phyloP scores from a whole-genome alignment of 192 early-diverging fungal genomes.

The Chytriomyces sp. region DNA sequence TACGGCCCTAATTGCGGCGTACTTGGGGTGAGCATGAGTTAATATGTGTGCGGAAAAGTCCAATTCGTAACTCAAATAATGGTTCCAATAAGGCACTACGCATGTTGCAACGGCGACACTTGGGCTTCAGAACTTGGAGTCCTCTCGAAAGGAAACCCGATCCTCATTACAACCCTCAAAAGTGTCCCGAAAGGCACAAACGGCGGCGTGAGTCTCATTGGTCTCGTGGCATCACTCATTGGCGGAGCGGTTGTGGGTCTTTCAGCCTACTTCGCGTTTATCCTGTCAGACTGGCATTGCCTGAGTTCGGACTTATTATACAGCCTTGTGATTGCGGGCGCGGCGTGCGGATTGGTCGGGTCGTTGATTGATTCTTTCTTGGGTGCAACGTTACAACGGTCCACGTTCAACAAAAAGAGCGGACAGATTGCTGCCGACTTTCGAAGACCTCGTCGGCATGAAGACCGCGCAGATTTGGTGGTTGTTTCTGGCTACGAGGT shows the following conservation, averaged over 20 bases:
- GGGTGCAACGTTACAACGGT: constrained; percentile 80
- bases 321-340: constrained; percentile 59
- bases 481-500: constrained; percentile 70
- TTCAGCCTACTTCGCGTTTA: constrained; percentile 48
- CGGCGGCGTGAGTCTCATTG: constrained; percentile 77
- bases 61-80: not conserved
- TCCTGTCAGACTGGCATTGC: not conserved
- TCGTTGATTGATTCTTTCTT: constrained; percentile 86
- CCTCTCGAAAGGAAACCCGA: constrained; percentile 72
- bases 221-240: constrained; percentile 74
- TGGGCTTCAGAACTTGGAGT: constrained; percentile 92
- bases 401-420: constrained; percentile 71
- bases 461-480: constrained; percentile 51
- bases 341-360: constrained; percentile 72
- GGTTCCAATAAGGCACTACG: constrained; percentile 55
- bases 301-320: not conserved
- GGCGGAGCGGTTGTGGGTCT: constrained; percentile 78
- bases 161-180: constrained; percentile 79
- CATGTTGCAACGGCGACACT: constrained; percentile 72
- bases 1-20: constrained; percentile 56
- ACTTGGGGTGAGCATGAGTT: constrained; percentile 49
- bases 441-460: constrained; percentile 41
- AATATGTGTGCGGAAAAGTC: not conserved
- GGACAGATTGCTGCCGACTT: constrained; percentile 58
- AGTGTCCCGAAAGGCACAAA: constrained; percentile 91